phyloP scores from a whole-genome alignment of 1,284 basidiomycete species.

The Cryptococcus hybrid region DNA sequence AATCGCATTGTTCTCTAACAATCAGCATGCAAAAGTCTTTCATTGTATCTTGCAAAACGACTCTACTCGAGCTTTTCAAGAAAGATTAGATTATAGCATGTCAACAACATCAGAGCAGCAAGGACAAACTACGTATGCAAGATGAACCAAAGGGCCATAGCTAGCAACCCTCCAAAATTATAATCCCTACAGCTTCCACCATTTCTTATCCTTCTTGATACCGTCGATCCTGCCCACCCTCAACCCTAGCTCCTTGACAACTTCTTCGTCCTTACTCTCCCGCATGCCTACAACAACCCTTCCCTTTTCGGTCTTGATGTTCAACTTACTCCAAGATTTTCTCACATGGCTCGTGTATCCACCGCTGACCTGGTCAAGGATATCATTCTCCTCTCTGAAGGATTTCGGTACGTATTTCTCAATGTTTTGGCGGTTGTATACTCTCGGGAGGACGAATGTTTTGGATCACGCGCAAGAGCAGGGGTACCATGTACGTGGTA shows the following conservation, averaged over 20 bases:
- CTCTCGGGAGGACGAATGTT: conserved; percentile 11
- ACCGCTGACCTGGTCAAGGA: conserved; percentile 25
- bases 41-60: too few relatives aligned
- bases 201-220: conserved; percentile 27
- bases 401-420: conserved; percentile 26
- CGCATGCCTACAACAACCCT: conserved; percentile 32
- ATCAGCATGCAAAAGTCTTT: too few relatives aligned
- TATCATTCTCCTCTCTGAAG: conserved; percentile 26
- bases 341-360: conserved; percentile 20
- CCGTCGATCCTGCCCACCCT: conserved; percentile 25
- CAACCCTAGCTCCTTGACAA: conserved; percentile 19
- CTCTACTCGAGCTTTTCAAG: too few relatives aligned
- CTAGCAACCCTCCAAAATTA: too few relatives aligned
- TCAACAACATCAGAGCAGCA: neutral
- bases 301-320: conserved; percentile 24
- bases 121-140: neutral
- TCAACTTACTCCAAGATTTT: conserved; percentile 29
- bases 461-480: conserved; percentile 6
- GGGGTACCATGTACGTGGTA: conserved; percentile 34
- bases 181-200: conserved; percentile 7
- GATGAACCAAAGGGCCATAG: neutral
- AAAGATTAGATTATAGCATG: too few relatives aligned
- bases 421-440: conserved; percentile 18
- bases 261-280: conserved; percentile 25
- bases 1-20: too few relatives aligned